Base-by-base conservation (phyloP, 768 basidiomycete species). In the Calocybe cyanea region DNA sequence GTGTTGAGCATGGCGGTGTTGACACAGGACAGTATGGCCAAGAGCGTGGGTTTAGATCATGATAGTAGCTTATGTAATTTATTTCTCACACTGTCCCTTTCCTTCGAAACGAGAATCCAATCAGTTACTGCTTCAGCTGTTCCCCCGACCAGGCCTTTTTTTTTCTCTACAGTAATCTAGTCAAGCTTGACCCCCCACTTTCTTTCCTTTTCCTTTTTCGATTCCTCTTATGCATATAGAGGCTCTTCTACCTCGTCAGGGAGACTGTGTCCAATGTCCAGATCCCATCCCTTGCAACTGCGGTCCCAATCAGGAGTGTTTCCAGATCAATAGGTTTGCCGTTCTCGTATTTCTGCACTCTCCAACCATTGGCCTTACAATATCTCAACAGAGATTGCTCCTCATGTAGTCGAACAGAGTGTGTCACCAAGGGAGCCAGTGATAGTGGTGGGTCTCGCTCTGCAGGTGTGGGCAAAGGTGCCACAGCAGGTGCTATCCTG, bases 401-500 rank as follows among this genome's bases (percentile, higher is more conserved):
- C 33, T 63, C 65, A 1, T 90, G 87, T 55, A 60, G 70, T 10
- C 63, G 63, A 34, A 77, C 76, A 54, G 60, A 63, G 49, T 90
- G 87, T 54, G 71, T 79, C 20, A 44, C 68, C 23, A 67, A 42
- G 15, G 25, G 25, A 6, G 25, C 25, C 11, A 20, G 54, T 15
- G 50, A 41, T 24, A 40, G 42, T 18, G 50, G 53, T 30, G 44
- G 56, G 24, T 59, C 57, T 3, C 43, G 60, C 31, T 61, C 66
- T 11, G 59, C 63, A 3, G 77, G 78, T 8, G 65, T 80, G 41
- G 82, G 83, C 59, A 73, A 78, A 43, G 87, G 86, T 35, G 86
- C 83, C 2, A 72, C 88, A 15, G 87, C 84, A 15, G 88, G 86
- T 38, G 86, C 80, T 33, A 73, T 91, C 46, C 67, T 88, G 23